Conservation (phyloP, 2,329 filamentous ascomycete genomes). For the Coniochaeta sp. region DNA sequence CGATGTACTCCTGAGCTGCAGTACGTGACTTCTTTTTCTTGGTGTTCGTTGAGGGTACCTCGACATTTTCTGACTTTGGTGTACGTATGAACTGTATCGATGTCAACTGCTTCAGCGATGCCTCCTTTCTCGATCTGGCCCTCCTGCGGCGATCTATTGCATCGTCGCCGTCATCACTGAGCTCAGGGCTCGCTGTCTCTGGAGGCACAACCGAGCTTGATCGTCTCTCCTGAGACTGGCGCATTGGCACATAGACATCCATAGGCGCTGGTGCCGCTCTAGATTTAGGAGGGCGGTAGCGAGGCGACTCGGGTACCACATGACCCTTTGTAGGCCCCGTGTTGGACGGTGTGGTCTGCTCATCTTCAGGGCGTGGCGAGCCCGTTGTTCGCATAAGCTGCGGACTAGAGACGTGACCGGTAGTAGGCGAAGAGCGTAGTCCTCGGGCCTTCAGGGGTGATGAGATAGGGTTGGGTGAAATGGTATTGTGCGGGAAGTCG, state of each 20-base stretch:
- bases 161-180: constrained; percentile 24
- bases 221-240: constrained; percentile 34
- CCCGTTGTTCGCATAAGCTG: constrained; percentile 11
- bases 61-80: constrained; percentile 25
- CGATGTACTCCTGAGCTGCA: constrained; percentile 10
- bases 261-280: constrained; percentile 21
- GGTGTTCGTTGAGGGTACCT: constrained; percentile 23
- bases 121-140: constrained; percentile 28
- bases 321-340: neutral
- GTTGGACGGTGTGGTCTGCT: constrained; percentile 9
- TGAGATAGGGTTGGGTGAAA: constrained; percentile 35
- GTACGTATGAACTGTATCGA: constrained; percentile 27
- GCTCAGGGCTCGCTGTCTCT: constrained; percentile 17
- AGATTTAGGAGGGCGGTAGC: constrained; percentile 1
- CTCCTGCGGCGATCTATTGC: constrained; percentile 26
- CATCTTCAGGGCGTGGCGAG: constrained; percentile 28
- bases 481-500: constrained; percentile 31
- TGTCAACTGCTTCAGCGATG: constrained; percentile 31
- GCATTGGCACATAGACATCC: constrained; percentile 36
- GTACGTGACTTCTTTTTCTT: constrained; percentile 14
- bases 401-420: constrained; percentile 12
- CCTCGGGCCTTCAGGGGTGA: constrained; percentile 44
- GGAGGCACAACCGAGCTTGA: constrained; percentile 10
- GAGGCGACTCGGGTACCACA: neutral
- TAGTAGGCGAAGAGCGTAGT: constrained; percentile 34